Evolutionary conservation across 495 filamentous ascomycete species (phyloP), one percentile per base, ranked within the genome.

Genomic region (Penicillium fimorum): DNA sequence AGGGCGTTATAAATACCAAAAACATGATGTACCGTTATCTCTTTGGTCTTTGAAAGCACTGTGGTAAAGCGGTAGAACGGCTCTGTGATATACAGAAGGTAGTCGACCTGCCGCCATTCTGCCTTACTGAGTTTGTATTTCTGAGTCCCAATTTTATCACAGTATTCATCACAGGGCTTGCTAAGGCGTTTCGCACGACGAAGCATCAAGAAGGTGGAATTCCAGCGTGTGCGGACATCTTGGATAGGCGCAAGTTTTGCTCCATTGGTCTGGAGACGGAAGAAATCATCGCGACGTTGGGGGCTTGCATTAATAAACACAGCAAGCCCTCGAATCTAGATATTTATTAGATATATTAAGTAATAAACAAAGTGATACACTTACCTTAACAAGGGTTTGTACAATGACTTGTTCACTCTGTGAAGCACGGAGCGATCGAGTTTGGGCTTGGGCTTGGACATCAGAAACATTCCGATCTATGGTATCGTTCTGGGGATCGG

Each of bases 31-130:
- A 59, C 40, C 18, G 32, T 68, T 6, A 63, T 8, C 43, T 65
- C 53, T 24, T 53, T 54, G 38, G 45, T 65, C 25, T 27, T 56
- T 42, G 35, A 65, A 22, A 68, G 33, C 4, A 13, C 2, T 7
- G 24, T 58, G 0, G 53, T 65, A 22, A 44, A 64, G 1, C 27
- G 22, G 42, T 53, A 63, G 50, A 65, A 68, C 0, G 40, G 59
- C 6, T 58, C 0, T 3, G 32, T 54, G 17, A 62, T 62, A 7
- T 8, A 56, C 8, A 61, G 55, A 24, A 61, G 47, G 47, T 69
- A 69, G 29, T 69, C 53, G 48, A 69, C 20, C 40, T 66, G 40
- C 0, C 51, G 42, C 58, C 11, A 69, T 50, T 64, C 61, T 27
- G 25, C 25, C 25, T 27, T 27, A 27, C 25, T 27, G 5, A 27